phyloP scores from a whole-genome alignment of 2,329 filamentous ascomycete species.

The Colletotrichum lindemuthianum region DNA sequence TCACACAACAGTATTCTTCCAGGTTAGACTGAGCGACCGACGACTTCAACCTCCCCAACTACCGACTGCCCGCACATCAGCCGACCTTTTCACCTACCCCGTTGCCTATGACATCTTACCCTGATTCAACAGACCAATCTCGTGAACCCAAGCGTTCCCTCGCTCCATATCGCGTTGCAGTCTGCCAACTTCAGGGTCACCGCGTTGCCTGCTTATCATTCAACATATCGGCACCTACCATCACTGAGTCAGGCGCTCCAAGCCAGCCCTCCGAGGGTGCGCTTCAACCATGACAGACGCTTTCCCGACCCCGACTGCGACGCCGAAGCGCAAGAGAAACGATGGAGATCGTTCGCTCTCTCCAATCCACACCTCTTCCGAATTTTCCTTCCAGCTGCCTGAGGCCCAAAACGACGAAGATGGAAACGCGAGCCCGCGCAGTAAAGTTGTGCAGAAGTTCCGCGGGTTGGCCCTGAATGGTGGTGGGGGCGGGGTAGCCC shows the following conservation, averaged over 20 bases:
- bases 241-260: conserved; percentile 19
- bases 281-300: conserved; percentile 27
- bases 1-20: no score
- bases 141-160: no score
- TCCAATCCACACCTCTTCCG: conserved; percentile 41
- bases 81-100: no score
- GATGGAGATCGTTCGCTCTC: conserved; percentile 45
- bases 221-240: not conserved
- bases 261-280: conserved; percentile 29
- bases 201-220: no score
- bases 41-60: not conserved
- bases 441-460: conserved; percentile 63
- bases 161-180: no score
- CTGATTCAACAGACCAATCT: no score
- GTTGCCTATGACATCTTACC: no score
- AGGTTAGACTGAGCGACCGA: no score
- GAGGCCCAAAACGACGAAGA: conserved; percentile 50
- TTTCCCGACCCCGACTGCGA: conserved; percentile 39
- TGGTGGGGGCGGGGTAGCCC: conserved; percentile 56
- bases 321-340: conserved; percentile 59
- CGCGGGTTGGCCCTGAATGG: conserved; percentile 57
- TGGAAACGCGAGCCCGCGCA: conserved; percentile 63
- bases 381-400: conserved; percentile 59
- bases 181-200: no score
- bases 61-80: no score